phyloP scores from a whole-genome alignment of 768 basidiomycete species.

The Agrocybe chaxingu region DNA sequence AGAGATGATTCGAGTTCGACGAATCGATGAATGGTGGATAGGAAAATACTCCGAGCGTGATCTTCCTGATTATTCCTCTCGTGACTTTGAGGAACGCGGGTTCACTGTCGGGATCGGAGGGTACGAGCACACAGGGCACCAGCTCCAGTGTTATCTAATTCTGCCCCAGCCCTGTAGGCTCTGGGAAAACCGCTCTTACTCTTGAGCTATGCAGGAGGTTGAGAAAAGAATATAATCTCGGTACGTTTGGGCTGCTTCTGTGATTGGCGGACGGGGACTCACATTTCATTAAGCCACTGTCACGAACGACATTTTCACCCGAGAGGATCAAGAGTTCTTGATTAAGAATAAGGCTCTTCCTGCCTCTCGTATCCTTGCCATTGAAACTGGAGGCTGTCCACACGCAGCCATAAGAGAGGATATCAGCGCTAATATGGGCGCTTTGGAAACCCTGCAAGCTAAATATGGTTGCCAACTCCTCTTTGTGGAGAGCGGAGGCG shows the following conservation, averaged over 20 bases:
- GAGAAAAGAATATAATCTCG: slow-evolving; percentile 86
- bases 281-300: slow-evolving; percentile 59
- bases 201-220: slow-evolving; percentile 84
- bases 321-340: slow-evolving; percentile 96
- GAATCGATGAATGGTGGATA: slow-evolving; percentile 24
- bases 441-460: slow-evolving; percentile 90
- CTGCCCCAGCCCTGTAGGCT: slow-evolving; percentile 86
- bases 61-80: slow-evolving; percentile 77
- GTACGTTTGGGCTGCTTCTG: slow-evolving; percentile 31
- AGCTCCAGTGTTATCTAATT: background rate
- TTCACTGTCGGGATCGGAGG: slow-evolving; percentile 99
- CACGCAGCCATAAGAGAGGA: slow-evolving; percentile 99
- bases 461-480: slow-evolving; percentile 88
- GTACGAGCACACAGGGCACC: slow-evolving; percentile 40
- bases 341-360: slow-evolving; percentile 91
- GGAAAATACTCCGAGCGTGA: slow-evolving; percentile 93
- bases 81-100: slow-evolving; percentile 90
- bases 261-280: too few species aligned
- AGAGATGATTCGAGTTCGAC: background rate
- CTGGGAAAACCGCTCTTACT: slow-evolving; percentile 94
- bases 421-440: slow-evolving; percentile 95
- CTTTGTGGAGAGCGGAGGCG: slow-evolving; percentile 95
- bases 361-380: slow-evolving; percentile 82
- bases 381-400: slow-evolving; percentile 97
- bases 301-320: slow-evolving; percentile 99